Conservation (phyloP, 371 early-diverging fungal species). For the Rhizopus sp. region DNA sequence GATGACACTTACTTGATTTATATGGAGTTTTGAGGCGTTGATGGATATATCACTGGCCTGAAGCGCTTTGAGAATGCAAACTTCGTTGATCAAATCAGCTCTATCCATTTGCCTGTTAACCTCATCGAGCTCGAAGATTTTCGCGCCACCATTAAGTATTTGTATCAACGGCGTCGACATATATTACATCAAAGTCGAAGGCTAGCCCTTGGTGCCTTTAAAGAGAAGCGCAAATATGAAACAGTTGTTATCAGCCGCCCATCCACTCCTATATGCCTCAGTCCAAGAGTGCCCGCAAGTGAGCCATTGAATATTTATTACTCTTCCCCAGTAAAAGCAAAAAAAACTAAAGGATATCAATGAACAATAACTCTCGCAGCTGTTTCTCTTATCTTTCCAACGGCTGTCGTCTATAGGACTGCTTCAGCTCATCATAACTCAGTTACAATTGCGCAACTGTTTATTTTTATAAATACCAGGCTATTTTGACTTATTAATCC, state of each 20-base stretch:
- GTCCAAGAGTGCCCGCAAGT: slow-evolving; percentile 14
- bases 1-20: slow-evolving; percentile 23
- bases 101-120: slow-evolving; percentile 12
- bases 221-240: slow-evolving; percentile 22
- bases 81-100: slow-evolving; percentile 11
- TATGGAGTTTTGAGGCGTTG: slow-evolving; percentile 18
- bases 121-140: slow-evolving; percentile 20
- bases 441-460: no score
- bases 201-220: slow-evolving; percentile 20
- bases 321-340: slow-evolving; percentile 9
- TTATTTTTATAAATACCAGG: no score
- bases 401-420: no score
- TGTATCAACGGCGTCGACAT: slow-evolving; percentile 21
- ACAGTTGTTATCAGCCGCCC: slow-evolving; percentile 15
- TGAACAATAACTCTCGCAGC: no score
- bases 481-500: no score
- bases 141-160: slow-evolving; percentile 17
- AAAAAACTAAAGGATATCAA: slow-evolving; percentile 14
- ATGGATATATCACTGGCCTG: slow-evolving; percentile 14
- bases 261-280: slow-evolving; percentile 20
- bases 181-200: slow-evolving; percentile 17
- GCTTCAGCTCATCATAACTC: no score
- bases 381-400: no score
- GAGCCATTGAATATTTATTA: slow-evolving; percentile 18
- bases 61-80: slow-evolving; percentile 15